A percentile compares a stretch with the other conserved stretches of the same genome.
phyloP scores from a whole-genome alignment of 192 early-diverging fungal species.

The Coemansia sp. region DNA sequence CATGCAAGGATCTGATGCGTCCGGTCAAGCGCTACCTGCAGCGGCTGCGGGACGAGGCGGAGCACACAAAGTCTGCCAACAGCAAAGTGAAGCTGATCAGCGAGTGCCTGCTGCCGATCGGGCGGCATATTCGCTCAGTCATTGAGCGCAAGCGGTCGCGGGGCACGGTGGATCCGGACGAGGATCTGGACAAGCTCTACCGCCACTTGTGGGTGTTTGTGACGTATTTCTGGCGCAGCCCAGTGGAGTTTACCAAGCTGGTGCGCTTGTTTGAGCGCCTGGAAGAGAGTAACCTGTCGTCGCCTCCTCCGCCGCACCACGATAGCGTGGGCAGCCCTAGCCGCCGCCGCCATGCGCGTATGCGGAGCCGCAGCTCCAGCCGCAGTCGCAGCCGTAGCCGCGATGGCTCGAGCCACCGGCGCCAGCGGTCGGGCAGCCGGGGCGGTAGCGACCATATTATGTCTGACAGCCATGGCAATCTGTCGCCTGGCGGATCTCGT shows the following conservation, averaged over 20 bases:
- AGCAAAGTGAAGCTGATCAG: conserved; percentile 57
- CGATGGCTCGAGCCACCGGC: conserved; percentile 8
- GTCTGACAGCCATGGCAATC: conserved; percentile 5
- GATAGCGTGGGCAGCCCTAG: conserved; percentile 16
- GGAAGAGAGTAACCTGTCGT: conserved; percentile 34
- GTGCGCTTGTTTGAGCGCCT: conserved; percentile 58
- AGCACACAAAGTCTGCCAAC: conserved; percentile 51
- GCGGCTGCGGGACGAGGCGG: conserved; percentile 56
- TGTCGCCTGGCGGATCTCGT: background rate
- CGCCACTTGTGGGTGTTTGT: conserved; percentile 70
- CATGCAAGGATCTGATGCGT: conserved; percentile 66
- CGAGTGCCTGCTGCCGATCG: conserved; percentile 57
- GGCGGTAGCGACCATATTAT: conserved; percentile 9
- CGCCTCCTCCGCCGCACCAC: conserved; percentile 13
- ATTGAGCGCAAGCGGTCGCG: conserved; percentile 41
- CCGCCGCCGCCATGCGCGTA: too few relatives aligned
- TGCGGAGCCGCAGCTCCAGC: background rate
- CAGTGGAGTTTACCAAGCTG: conserved; percentile 56
- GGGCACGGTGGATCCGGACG: conserved; percentile 21
- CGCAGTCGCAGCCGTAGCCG: conserved; percentile 29
- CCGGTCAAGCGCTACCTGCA: conserved; percentile 63
- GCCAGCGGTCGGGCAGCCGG: conserved; percentile 27
- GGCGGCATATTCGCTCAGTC: conserved; percentile 53
- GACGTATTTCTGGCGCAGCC: conserved; percentile 64
- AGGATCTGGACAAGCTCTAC: conserved; percentile 40